phyloP scores from a whole-genome alignment of 1,284 basidiomycete species.

The Paramarasmius palmivorus region DNA sequence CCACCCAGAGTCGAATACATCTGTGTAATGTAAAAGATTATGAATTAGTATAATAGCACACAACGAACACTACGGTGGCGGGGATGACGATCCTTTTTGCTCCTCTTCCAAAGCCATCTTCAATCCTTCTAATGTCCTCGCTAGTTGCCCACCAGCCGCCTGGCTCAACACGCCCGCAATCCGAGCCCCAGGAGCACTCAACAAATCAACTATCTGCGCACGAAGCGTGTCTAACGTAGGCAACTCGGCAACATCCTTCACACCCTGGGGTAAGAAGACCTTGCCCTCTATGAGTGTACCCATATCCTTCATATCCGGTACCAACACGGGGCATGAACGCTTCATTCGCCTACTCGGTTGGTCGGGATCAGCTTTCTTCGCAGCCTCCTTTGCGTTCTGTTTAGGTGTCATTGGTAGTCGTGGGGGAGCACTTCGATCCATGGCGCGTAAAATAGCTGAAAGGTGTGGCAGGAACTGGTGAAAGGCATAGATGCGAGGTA shows the following conservation, averaged over 20 bases:
- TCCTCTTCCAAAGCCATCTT: conserved; percentile 70
- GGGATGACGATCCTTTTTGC: conserved; percentile 1
- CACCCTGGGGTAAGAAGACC: conserved; percentile 57
- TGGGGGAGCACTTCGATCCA: conserved; percentile 66
- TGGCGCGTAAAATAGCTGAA: conserved; percentile 62
- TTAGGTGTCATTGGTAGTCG: conserved; percentile 51
- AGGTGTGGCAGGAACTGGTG: conserved; percentile 68
- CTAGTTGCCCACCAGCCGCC: conserved; percentile 72
- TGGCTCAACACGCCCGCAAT: conserved; percentile 68
- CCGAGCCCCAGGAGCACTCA: conserved; percentile 71
- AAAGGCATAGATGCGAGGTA: conserved; percentile 63
- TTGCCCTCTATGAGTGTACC: conserved; percentile 76
- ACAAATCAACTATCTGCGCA: conserved; percentile 74
- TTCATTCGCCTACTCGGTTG: conserved; percentile 69
- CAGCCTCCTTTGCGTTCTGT: conserved; percentile 48
- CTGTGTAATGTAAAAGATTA: not conserved
- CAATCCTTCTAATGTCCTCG: conserved; percentile 76
- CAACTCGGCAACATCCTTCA: conserved; percentile 64
- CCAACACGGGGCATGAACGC: conserved; percentile 48
- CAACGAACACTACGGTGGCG: not conserved
- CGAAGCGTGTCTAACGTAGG: conserved; percentile 71
- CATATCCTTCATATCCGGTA: conserved; percentile 68
- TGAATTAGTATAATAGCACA: not conserved
- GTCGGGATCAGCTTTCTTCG: conserved; percentile 59
- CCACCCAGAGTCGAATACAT: too few species aligned